These are phyloP conservation scores for Barbarea vulgaris DNA, from an alignment of 345 rosid genomes.

Conservation along the genomic window DNA sequence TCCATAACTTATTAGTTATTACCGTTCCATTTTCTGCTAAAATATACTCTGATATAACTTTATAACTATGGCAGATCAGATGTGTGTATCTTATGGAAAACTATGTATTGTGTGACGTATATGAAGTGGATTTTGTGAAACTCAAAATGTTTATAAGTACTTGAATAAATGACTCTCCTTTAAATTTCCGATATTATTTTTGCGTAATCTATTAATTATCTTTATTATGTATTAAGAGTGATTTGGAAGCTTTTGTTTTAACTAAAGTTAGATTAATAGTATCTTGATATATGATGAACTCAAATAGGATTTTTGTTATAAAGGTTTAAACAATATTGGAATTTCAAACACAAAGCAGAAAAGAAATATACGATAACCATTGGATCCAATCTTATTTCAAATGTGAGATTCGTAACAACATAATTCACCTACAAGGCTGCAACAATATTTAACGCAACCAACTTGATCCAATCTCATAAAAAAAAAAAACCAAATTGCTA, in stretches of 20 bases:
- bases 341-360: not conserved
- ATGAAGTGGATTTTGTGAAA: not conserved
- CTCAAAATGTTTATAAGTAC: not conserved
- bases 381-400: not conserved
- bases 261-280: no score
- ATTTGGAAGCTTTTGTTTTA: not conserved
- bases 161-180: not conserved
- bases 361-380: not conserved
- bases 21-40: no score
- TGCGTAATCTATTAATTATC: no score
- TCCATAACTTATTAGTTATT: no score
- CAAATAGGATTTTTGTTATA: no score
- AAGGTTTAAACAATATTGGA: no score
- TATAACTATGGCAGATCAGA: no score
- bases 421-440: not conserved
- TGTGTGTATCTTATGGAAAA: no score
- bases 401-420: not conserved
- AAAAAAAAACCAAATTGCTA: not conserved
- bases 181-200: not conserved
- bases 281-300: no score
- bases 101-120: not conserved
- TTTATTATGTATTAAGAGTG: not conserved
- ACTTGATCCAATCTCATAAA: not conserved
- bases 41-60: no score
- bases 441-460: not conserved